Conservation (phyloP, 257 asterid genomes). For the Scutellaria barbata region DNA sequence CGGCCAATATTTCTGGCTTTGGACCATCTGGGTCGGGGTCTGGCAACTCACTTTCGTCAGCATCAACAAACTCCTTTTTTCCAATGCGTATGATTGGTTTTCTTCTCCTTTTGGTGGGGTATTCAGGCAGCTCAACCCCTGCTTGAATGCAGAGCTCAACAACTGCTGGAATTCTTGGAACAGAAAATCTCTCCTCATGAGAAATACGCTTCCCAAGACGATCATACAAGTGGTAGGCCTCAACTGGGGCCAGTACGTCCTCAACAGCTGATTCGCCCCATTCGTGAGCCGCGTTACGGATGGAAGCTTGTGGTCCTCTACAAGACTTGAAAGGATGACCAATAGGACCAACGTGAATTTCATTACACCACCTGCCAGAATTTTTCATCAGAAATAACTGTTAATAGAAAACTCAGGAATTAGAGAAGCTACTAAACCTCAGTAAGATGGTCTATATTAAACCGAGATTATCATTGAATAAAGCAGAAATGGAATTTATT, state of each 20-base stretch:
- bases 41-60: constrained; percentile 90
- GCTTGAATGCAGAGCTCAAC: constrained; percentile 97
- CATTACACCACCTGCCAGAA: constrained; percentile 83
- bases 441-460: constrained; percentile 14
- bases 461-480: neutral
- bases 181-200: constrained; percentile 76
- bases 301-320: constrained; percentile 69
- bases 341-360: constrained; percentile 80
- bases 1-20: constrained; percentile 56
- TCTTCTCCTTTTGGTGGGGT: constrained; percentile 90
- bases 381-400: constrained; percentile 16
- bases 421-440: neutral
- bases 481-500: neutral
- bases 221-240: constrained; percentile 81
- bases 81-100: constrained; percentile 84
- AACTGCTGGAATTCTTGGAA: constrained; percentile 85
- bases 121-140: constrained; percentile 85
- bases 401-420: constrained; percentile 11
- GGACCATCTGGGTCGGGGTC: constrained; percentile 70
- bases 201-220: constrained; percentile 83
- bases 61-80: constrained; percentile 84
- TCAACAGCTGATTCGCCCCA: constrained; percentile 78
- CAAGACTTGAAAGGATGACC: constrained; percentile 97
- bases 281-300: constrained; percentile 79
- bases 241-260: constrained; percentile 71